Percentiles rank a stretch among this genome's conserved stretches.
phyloP scores from a whole-genome alignment of 306 rosid species.

The Pachyrhizus erosus region DNA sequence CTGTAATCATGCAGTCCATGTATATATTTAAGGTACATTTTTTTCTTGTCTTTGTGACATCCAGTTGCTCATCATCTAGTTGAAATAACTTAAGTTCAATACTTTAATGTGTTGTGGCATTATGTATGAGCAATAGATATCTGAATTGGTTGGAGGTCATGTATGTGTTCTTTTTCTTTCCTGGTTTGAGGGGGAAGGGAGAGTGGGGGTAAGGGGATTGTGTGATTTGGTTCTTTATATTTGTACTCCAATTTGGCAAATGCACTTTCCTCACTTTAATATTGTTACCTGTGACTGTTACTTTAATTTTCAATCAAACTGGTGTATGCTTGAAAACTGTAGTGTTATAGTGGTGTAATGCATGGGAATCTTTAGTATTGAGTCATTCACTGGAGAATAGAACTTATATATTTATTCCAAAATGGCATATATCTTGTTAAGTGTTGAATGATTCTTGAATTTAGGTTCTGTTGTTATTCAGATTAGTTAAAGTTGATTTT shows the following conservation, averaged over 20 bases:
- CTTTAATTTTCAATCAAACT: not conserved
- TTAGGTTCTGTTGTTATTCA: not conserved
- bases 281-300: constrained; percentile 1
- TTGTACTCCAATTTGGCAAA: constrained; percentile 7
- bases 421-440: not conserved
- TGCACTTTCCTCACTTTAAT: constrained; percentile 14
- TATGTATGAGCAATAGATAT: constrained; percentile 12
- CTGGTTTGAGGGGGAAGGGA: not conserved
- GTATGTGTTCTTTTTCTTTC: constrained; percentile 11
- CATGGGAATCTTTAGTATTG: not conserved
- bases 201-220: not conserved
- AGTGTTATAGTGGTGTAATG: constrained; percentile 10
- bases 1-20: constrained; percentile 86
- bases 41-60: constrained; percentile 10
- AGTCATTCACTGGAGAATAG: not conserved
- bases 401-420: constrained; percentile 16
- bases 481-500: constrained; percentile 22
- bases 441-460: not conserved
- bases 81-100: constrained; percentile 27
- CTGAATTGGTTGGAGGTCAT: not conserved
- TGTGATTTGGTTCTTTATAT: not conserved
- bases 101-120: not conserved
- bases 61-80: constrained; percentile 20
- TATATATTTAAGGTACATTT: constrained; percentile 89
- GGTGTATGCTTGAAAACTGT: not conserved